phyloP scores from a whole-genome alignment of 2,329 filamentous ascomycete genomes.

The Exophiala alcalophila region DNA sequence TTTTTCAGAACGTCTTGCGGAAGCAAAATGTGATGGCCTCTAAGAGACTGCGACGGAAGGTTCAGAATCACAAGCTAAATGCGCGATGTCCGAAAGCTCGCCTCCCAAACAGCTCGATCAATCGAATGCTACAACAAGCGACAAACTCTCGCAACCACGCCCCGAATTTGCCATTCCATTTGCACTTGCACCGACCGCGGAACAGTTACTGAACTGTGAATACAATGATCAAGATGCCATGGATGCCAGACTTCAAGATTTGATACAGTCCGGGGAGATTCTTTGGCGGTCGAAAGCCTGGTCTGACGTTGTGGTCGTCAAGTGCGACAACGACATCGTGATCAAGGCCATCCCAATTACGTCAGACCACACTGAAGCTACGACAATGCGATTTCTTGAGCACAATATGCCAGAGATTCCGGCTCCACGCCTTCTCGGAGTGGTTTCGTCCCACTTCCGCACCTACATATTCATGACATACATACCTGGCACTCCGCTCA shows the following conservation, averaged over 20 bases:
- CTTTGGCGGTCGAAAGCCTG: background rate
- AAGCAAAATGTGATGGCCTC: too few species aligned
- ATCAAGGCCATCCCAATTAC: background rate
- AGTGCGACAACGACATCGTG: constrained; percentile 4
- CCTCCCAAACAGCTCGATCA: background rate
- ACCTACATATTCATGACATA: constrained; percentile 6
- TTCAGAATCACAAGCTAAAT: too few species aligned
- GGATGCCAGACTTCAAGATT: background rate
- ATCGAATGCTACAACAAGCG: too few species aligned
- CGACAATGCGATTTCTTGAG: constrained; percentile 1
- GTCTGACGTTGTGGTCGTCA: constrained; percentile 3
- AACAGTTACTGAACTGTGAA: background rate
- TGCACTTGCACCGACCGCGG: background rate
- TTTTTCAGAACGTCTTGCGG: background rate
- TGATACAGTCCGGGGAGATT: background rate
- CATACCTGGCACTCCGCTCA: background rate
- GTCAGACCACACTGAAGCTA: background rate
- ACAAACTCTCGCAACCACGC: too few species aligned
- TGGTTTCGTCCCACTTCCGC: background rate
- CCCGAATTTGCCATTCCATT: too few species aligned
- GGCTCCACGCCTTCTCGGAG: background rate
- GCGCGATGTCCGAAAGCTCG: too few species aligned
- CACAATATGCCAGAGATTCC: constrained; percentile 2
- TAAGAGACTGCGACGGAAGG: too few species aligned
- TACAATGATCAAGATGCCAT: background rate